phyloP scores from a whole-genome alignment of 345 rosid species.

The Alliaria petiolata region DNA sequence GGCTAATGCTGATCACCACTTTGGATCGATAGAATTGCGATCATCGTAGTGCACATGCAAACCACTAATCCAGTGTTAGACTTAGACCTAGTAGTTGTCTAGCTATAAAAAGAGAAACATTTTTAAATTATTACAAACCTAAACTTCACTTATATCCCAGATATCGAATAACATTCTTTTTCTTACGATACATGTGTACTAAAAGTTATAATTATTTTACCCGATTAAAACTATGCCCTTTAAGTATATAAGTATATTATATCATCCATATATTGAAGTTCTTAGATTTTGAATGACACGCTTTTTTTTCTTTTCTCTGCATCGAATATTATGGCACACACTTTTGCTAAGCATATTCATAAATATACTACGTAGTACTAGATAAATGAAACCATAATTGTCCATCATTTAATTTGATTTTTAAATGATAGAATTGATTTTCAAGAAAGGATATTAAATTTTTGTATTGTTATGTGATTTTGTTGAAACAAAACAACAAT shows the following conservation, averaged over 20 bases:
- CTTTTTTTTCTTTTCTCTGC: neutral
- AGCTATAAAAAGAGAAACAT: conserved; percentile 7
- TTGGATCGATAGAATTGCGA: neutral
- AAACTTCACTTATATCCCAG: neutral
- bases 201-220: neutral
- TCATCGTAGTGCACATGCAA: conserved; percentile 20
- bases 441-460: neutral
- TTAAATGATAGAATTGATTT: neutral
- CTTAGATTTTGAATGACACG: neutral
- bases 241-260: neutral
- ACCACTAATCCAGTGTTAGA: conserved; percentile 9
- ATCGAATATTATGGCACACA: neutral
- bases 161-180: neutral
- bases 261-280: neutral
- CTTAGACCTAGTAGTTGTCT: conserved; percentile 10
- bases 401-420: neutral
- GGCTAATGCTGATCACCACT: neutral
- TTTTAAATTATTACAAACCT: neutral
- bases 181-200: neutral
- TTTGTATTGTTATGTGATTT: neutral
- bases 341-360: neutral
- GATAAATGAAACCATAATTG: neutral
- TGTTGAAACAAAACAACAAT: neutral
- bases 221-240: too few species aligned
- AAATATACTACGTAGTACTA: neutral